A percentile compares a stretch with the other conserved stretches of the same genome.
Conservation (phyloP, 148 eudicot species). For the Vaccinium myrtillus region DNA sequence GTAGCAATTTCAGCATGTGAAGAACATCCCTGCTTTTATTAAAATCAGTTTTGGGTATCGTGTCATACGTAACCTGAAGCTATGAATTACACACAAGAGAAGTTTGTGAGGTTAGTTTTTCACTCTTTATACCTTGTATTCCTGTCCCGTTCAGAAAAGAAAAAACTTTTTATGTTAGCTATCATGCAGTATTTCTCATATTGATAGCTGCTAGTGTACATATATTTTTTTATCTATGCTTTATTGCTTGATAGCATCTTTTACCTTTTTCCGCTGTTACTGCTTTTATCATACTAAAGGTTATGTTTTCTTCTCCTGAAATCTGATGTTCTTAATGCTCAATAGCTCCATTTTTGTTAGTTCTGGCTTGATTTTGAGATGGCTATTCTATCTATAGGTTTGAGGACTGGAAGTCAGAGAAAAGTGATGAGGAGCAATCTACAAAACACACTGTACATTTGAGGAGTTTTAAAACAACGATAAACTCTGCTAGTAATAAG, state of each 20-base stretch:
- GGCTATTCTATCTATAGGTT: slow-evolving; percentile 38
- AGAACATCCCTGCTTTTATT: not conserved
- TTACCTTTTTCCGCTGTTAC: not conserved
- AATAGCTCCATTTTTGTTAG: not conserved
- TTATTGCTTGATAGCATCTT: not conserved
- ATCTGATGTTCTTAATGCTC: not conserved
- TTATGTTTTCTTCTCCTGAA: not conserved
- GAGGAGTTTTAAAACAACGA: slow-evolving; percentile 30
- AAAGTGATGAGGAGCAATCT: slow-evolving; percentile 38
- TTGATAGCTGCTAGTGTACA: too few relatives aligned
- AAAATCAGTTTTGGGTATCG: not conserved
- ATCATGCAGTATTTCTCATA: too few relatives aligned
- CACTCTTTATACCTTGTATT: not conserved
- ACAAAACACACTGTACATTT: slow-evolving; percentile 29
- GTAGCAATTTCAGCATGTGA: not conserved
- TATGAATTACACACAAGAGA: not conserved
- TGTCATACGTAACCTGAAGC: not conserved
- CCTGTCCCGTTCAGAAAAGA: not conserved
- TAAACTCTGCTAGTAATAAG: slow-evolving; percentile 34
- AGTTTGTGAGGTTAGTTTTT: slow-evolving; percentile 21
- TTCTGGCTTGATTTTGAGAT: not conserved
- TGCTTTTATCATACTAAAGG: not conserved
- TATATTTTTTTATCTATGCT: too few relatives aligned
- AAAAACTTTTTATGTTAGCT: not conserved
- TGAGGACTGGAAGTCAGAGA: slow-evolving; percentile 40